These are phyloP conservation scores for Fusarium palustre DNA, from an alignment of 2,329 filamentous ascomycete species.

Conservation along the genomic window DNA sequence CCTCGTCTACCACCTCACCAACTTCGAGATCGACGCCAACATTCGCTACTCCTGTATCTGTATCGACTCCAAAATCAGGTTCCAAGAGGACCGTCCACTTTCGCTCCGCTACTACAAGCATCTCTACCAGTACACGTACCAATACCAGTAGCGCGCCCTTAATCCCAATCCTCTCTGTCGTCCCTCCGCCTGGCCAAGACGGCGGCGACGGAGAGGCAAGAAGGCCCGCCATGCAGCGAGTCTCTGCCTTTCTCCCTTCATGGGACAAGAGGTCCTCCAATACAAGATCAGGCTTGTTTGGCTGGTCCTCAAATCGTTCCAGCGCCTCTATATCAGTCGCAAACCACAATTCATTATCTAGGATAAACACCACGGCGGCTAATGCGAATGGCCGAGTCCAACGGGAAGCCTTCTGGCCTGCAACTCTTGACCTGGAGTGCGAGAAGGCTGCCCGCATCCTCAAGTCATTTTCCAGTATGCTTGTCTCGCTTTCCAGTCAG, in stretches of 20 bases:
- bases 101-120: slow-evolving; percentile 27
- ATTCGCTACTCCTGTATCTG: slow-evolving; percentile 34
- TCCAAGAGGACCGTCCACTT: slow-evolving; percentile 38
- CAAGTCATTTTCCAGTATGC: slow-evolving; percentile 85
- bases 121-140: slow-evolving; percentile 28
- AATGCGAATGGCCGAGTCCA: slow-evolving; percentile 51
- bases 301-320: slow-evolving; percentile 63
- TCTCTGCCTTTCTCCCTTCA: slow-evolving; percentile 58
- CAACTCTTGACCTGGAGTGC: slow-evolving; percentile 86
- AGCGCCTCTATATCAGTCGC: slow-evolving; percentile 47
- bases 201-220: slow-evolving; percentile 52
- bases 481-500: background rate
- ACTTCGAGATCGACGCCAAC: slow-evolving; percentile 38
- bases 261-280: slow-evolving; percentile 58
- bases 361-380: slow-evolving; percentile 52
- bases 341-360: slow-evolving; percentile 44
- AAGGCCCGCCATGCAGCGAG: slow-evolving; percentile 57
- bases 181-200: slow-evolving; percentile 50
- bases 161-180: slow-evolving; percentile 49
- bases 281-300: slow-evolving; percentile 53
- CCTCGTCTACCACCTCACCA: slow-evolving; percentile 36
- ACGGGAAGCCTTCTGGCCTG: slow-evolving; percentile 84
- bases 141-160: slow-evolving; percentile 51
- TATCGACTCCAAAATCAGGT: slow-evolving; percentile 19
- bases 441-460: slow-evolving; percentile 92